Conservation (phyloP, 345 rosid genomes). For the Linum lewisii region DNA sequence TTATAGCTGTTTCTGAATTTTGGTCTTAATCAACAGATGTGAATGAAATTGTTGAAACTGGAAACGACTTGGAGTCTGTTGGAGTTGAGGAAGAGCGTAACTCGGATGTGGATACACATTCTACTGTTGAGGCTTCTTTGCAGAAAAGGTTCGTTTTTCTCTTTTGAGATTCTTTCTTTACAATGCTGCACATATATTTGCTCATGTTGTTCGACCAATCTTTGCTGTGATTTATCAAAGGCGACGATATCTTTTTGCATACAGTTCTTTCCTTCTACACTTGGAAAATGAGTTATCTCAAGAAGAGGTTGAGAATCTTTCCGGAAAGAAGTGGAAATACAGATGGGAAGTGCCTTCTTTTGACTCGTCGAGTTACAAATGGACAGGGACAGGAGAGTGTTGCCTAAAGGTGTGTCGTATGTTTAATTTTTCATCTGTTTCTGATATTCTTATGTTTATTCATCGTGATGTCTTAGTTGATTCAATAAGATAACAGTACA, state of each 20-base stretch:
- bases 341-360: constrained; percentile 63
- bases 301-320: constrained; percentile 41
- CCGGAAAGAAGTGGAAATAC: constrained; percentile 52
- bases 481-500: no score
- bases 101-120: constrained; percentile 21
- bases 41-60: constrained; percentile 29
- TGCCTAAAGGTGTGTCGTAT: constrained; percentile 39
- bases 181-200: background rate
- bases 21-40: constrained; percentile 4
- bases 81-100: constrained; percentile 39
- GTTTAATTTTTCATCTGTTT: constrained; percentile 1
- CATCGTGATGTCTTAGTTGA: no score
- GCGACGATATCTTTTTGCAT: constrained; percentile 10
- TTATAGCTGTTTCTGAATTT: no score
- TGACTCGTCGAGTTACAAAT: constrained; percentile 58
- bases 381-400: constrained; percentile 60
- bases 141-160: constrained; percentile 29
- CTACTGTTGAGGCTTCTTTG: constrained; percentile 16
- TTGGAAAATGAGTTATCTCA: constrained; percentile 47
- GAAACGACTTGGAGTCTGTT: constrained; percentile 28
- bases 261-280: constrained; percentile 65
- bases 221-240: constrained; percentile 4
- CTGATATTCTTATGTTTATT: background rate
- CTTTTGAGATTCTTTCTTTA: background rate
- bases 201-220: background rate